Evolutionary conservation across 2,329 filamentous ascomycete species (phyloP).

Genomic region (Reticulascus tulasneorum): DNA sequence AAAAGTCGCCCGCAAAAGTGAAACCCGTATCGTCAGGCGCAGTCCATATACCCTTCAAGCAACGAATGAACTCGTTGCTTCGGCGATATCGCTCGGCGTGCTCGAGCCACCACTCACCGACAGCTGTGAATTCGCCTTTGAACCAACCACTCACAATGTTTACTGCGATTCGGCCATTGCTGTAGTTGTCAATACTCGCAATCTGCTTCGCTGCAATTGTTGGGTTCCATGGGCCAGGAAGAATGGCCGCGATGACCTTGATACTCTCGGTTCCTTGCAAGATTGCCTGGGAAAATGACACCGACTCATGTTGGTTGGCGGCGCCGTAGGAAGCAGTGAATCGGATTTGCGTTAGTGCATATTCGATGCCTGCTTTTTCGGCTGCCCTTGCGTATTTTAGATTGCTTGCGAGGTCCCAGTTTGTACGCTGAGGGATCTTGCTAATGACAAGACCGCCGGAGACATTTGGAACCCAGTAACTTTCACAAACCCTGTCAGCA

Average conservation of each 20-base stretch:
- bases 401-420: constrained; percentile 45
- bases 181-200: constrained; percentile 49
- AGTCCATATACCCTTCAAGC: constrained; percentile 48
- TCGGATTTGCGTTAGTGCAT: constrained; percentile 47
- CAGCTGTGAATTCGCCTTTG: constrained; percentile 46
- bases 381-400: constrained; percentile 44
- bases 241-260: constrained; percentile 47
- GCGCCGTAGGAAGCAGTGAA: constrained; percentile 49
- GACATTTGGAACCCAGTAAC: constrained; percentile 52
- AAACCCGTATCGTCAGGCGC: constrained; percentile 35
- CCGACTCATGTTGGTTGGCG: constrained; percentile 46
- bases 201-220: constrained; percentile 50
- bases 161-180: constrained; percentile 45
- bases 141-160: constrained; percentile 53
- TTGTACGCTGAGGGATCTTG: constrained; percentile 46
- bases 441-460: constrained; percentile 49
- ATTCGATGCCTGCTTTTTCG: constrained; percentile 45
- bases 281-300: constrained; percentile 47
- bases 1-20: constrained; percentile 47
- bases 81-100: constrained; percentile 48
- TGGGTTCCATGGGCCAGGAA: constrained; percentile 48
- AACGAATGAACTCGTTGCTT: constrained; percentile 46
- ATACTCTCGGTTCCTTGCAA: constrained; percentile 41
- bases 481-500: constrained; percentile 16
- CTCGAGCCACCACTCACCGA: constrained; percentile 53